Evolutionary conservation across 192 early-diverging fungal genomes (phyloP).

Genomic region (Oehlia diaphana): DNA sequence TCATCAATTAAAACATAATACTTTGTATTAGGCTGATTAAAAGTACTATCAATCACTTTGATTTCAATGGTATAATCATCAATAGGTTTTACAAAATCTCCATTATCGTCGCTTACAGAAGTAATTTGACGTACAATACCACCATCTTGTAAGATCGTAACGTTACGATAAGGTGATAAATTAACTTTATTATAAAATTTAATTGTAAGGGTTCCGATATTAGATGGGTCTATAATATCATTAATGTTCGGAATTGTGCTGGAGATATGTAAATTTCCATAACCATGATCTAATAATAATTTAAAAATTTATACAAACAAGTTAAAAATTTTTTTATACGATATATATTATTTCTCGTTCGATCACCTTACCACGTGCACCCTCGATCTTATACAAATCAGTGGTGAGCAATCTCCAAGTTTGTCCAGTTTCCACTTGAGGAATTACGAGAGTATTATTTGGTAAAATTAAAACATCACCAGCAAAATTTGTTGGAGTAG

Average conservation of each 20-base stretch:
- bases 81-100: background rate
- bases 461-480: background rate
- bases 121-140: background rate
- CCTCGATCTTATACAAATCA: background rate
- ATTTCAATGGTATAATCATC: background rate
- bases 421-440: background rate
- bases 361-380: background rate
- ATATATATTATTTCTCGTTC: too few species aligned
- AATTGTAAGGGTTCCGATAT: background rate
- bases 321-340: background rate
- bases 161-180: background rate
- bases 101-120: too few species aligned
- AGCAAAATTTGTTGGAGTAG: background rate
- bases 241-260: background rate
- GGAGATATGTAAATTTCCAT: background rate
- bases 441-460: background rate
- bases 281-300: background rate
- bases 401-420: background rate
- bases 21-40: background rate
- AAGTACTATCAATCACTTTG: background rate
- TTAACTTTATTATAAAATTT: background rate
- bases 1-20: slow-evolving; percentile 9
- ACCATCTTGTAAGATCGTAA: slow-evolving; percentile 9
- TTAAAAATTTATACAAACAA: background rate
- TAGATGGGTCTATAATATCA: background rate